phyloP scores from a whole-genome alignment of 2,329 filamentous ascomycete species.

The Aspergillus spinulosporus region DNA sequence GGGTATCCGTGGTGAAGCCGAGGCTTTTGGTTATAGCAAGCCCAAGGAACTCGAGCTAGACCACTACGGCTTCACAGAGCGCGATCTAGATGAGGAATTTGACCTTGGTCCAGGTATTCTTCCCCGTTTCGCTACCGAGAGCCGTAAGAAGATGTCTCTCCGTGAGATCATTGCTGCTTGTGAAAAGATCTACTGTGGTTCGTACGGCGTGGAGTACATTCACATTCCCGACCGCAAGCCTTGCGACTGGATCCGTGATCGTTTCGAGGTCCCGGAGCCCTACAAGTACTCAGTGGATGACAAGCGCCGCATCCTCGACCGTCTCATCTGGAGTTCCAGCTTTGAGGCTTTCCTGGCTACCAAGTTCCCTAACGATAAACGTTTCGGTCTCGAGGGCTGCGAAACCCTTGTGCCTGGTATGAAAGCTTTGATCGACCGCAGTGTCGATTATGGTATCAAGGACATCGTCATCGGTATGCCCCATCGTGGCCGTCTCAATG shows the following conservation, averaged over 20 bases:
- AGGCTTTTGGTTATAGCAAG: constrained; percentile 80
- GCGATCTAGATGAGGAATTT: constrained; percentile 90
- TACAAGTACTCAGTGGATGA: constrained; percentile 98
- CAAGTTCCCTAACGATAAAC: constrained; percentile 99
- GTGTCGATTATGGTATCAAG: constrained; percentile 97
- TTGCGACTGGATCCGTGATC: constrained; percentile 97
- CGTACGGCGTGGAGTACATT: constrained; percentile 98
- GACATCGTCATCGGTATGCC: constrained; percentile 99
- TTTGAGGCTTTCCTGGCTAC: constrained; percentile 94
- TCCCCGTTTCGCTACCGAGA: constrained; percentile 85
- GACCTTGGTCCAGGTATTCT: constrained; percentile 90
- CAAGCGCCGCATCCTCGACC: constrained; percentile 95
- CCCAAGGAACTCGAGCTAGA: constrained; percentile 91
- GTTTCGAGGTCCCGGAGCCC: constrained; percentile 87
- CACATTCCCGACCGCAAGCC: constrained; percentile 97
- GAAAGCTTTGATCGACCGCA: constrained; percentile 98
- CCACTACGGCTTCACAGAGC: constrained; percentile 92
- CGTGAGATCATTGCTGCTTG: constrained; percentile 91
- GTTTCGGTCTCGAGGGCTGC: constrained; percentile 96
- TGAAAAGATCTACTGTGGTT: constrained; percentile 94
- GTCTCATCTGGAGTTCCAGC: constrained; percentile 96
- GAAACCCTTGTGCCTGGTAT: constrained; percentile 97
- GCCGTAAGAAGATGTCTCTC: constrained; percentile 92
- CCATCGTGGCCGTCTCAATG: constrained; percentile 95
- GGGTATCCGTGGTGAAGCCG: constrained; percentile 82